These are phyloP conservation scores for Scheffersomyces ergatensis DNA, from an alignment of 805 yeast genomes.

Conservation along the genomic window DNA sequence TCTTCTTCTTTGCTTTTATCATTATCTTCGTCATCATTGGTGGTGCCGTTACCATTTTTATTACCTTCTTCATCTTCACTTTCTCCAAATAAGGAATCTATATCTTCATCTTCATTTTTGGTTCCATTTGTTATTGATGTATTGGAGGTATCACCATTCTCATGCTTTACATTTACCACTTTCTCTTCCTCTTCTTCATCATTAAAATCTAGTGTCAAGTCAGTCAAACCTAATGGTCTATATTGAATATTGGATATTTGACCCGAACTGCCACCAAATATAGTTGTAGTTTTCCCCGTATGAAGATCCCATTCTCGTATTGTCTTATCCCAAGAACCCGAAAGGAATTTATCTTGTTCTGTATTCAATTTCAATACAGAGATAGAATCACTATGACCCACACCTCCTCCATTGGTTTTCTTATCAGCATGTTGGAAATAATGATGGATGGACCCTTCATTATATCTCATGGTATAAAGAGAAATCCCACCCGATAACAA, in stretches of 20 bases:
- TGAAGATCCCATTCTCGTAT: conserved; percentile 84
- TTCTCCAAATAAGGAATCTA: conserved; percentile 14
- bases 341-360: conserved; percentile 60
- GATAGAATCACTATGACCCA: conserved; percentile 71
- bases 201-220: conserved; percentile 32
- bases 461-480: conserved; percentile 75
- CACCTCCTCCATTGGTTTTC: conserved; percentile 17
- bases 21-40: conserved; percentile 40
- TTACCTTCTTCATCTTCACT: conserved; percentile 27
- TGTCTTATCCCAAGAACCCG: conserved; percentile 90
- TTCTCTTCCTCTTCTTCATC: conserved; percentile 6
- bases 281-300: conserved; percentile 53
- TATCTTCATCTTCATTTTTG: conserved; percentile 12
- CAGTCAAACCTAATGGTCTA: conserved; percentile 57
- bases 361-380: conserved; percentile 65
- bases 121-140: not conserved
- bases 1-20: conserved; percentile 13
- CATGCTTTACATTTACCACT: not conserved
- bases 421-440: conserved; percentile 50
- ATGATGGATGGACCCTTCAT: conserved; percentile 79
- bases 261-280: conserved; percentile 61
- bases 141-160: not conserved
- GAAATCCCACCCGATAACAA: conserved; percentile 82
- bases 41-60: conserved; percentile 10
- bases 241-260: conserved; percentile 77